A percentile compares a stretch with the other conserved stretches of the same genome.
These are phyloP conservation scores for Termitomyces heimii DNA, from an alignment of 768 basidiomycete species.

Conservation along the genomic window DNA sequence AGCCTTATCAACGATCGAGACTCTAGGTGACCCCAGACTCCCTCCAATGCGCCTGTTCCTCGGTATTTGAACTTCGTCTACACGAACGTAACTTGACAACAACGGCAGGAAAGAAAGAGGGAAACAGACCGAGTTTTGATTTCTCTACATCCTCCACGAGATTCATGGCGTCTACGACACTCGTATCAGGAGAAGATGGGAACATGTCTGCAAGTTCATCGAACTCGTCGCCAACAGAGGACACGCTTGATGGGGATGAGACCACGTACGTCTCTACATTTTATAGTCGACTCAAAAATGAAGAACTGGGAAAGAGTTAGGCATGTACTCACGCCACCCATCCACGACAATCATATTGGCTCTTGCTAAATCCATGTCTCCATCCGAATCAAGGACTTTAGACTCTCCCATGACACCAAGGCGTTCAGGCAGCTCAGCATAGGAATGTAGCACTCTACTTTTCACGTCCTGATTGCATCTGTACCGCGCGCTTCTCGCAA, in stretches of 20 bases:
- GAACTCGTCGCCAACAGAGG: conserved; percentile 38
- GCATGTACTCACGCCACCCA: conserved; percentile 54
- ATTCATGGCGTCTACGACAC: conserved; percentile 23
- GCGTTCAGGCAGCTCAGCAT: conserved; percentile 36
- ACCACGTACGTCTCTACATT: conserved; percentile 29
- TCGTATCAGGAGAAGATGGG: conserved; percentile 42
- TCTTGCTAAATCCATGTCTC: conserved; percentile 23
- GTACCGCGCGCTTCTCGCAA: conserved; percentile 19
- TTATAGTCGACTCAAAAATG: background rate
- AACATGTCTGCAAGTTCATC: conserved; percentile 44
- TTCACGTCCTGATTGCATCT: background rate
- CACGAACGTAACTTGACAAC: background rate
- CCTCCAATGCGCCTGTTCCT: conserved; percentile 44
- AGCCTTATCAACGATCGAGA: conserved; percentile 8
- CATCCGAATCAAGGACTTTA: conserved; percentile 11
- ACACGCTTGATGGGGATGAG: conserved; percentile 37
- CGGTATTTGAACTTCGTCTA: conserved; percentile 52
- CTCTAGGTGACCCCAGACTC: conserved; percentile 10
- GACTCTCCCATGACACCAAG: conserved; percentile 13
- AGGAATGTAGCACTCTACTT: conserved; percentile 2
- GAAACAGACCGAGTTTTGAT: conserved; percentile 43
- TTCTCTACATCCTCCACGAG: conserved; percentile 29
- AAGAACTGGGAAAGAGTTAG: background rate
- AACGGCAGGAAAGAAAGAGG: background rate
- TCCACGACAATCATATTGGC: conserved; percentile 54